Percentiles rank a stretch among this genome's conserved stretches.
These are phyloP conservation scores for Ceratocystiopsis brevicomis DNA, from an alignment of 2,329 filamentous ascomycete species.

Conservation along the genomic window DNA sequence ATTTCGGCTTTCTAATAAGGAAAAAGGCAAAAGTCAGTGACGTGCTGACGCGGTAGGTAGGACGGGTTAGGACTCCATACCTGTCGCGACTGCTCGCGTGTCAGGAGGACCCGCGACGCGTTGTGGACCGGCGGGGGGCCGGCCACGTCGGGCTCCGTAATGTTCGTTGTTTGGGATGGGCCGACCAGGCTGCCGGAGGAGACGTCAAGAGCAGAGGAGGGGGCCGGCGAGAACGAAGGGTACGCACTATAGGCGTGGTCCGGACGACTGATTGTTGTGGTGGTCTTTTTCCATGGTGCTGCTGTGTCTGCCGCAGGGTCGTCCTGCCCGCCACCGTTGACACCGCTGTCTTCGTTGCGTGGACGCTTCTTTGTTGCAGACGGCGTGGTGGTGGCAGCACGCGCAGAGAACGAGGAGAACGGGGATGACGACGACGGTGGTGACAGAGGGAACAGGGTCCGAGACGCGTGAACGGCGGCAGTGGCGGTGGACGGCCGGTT, in stretches of 20 bases:
- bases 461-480: too few relatives aligned
- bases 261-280: background rate
- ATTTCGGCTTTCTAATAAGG: constrained; percentile 39
- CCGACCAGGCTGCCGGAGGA: constrained; percentile 20
- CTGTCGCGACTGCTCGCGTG: constrained; percentile 33
- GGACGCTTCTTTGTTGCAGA: too few relatives aligned
- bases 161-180: constrained; percentile 27
- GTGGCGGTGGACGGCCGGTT: too few relatives aligned
- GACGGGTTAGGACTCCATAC: constrained; percentile 16
- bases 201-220: constrained; percentile 31
- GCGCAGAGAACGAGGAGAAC: too few relatives aligned
- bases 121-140: constrained; percentile 7
- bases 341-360: too few relatives aligned
- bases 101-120: constrained; percentile 9
- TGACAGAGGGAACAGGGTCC: too few relatives aligned
- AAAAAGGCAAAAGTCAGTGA: background rate
- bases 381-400: too few relatives aligned
- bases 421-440: too few relatives aligned
- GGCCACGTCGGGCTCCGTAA: constrained; percentile 28
- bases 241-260: background rate
- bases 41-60: background rate
- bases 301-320: background rate
- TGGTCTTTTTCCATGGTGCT: background rate
- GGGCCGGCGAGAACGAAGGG: constrained; percentile 20
- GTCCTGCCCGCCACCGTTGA: too few relatives aligned